Conservation (phyloP, 495 filamentous ascomycete species). For the Annulohypoxylon bovei region DNA sequence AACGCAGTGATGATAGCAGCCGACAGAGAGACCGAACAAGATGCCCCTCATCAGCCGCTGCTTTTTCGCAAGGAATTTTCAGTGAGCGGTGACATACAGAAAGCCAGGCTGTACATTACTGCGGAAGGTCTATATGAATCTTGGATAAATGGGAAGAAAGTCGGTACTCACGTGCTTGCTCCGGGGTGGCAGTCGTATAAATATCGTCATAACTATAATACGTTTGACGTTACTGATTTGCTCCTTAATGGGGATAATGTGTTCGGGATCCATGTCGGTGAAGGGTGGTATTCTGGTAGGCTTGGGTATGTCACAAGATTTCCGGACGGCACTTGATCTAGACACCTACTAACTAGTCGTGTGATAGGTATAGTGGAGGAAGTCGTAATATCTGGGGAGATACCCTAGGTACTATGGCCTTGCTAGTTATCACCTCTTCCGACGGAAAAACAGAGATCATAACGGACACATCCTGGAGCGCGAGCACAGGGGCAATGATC, state of each 20-base stretch:
- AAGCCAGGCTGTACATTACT: conserved; percentile 60
- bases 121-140: conserved; percentile 62
- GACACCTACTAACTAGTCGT: not conserved
- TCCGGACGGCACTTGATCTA: not conserved
- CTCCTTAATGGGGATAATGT: conserved; percentile 53
- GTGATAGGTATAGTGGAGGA: conserved; percentile 17
- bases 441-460: conserved; percentile 40
- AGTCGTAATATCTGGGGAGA: conserved; percentile 58
- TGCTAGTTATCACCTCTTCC: conserved; percentile 48
- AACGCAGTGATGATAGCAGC: conserved; percentile 50
- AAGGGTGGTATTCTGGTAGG: conserved; percentile 66
- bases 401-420: conserved; percentile 55
- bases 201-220: conserved; percentile 61
- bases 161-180: conserved; percentile 56
- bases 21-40: conserved; percentile 38
- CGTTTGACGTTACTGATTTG: conserved; percentile 59
- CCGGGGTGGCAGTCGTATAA: conserved; percentile 66
- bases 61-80: conserved; percentile 45
- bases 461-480: conserved; percentile 59
- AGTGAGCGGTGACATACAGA: conserved; percentile 14
- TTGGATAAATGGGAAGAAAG: conserved; percentile 58
- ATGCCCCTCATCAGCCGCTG: conserved; percentile 32
- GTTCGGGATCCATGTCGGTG: conserved; percentile 61
- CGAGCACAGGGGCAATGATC: conserved; percentile 52
- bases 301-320: conserved; percentile 51